Conservation (phyloP, 176 grass and related monocot species). For the Oryza glumipatula region DNA sequence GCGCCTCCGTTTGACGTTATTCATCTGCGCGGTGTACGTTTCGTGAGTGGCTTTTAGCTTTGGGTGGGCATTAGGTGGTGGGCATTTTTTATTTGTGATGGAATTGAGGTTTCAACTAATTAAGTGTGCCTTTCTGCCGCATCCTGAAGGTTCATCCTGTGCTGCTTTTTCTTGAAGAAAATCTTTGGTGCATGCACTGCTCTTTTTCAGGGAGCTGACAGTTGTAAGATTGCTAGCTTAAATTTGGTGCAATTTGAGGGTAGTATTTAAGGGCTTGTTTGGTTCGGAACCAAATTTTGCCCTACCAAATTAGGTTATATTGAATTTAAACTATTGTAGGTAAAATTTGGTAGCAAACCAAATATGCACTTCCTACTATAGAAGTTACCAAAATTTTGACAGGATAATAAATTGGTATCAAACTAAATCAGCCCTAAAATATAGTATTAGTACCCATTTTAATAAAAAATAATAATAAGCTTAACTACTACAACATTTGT, state of each 20-base stretch:
- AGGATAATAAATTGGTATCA: too few species aligned
- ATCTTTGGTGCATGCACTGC: background rate
- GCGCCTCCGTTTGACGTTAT: slow-evolving; percentile 2
- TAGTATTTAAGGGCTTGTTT: too few species aligned
- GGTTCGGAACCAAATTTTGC: too few species aligned
- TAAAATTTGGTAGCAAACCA: too few species aligned
- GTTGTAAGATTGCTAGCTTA: background rate
- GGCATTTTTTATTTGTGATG: slow-evolving; percentile 14
- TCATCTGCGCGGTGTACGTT: background rate
- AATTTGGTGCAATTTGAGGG: background rate
- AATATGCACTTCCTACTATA: too few species aligned
- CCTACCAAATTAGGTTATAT: too few species aligned
- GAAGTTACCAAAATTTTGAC: too few species aligned
- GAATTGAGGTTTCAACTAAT: slow-evolving; percentile 61
- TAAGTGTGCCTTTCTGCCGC: slow-evolving; percentile 8
- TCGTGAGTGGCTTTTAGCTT: background rate
- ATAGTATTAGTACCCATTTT: too few species aligned
- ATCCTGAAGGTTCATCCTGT: background rate
- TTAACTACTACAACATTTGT: too few species aligned
- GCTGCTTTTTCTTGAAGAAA: slow-evolving; percentile 21
- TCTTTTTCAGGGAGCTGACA: background rate
- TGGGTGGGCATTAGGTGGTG: slow-evolving; percentile 57
- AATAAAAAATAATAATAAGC: too few species aligned
- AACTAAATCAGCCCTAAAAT: too few species aligned
- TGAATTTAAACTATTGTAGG: too few species aligned